Percentiles rank a stretch among this genome's conserved stretches.
Evolutionary conservation across 352 stramenopile species (phyloP).

Genomic region (Elongisporangium senticosum): DNA sequence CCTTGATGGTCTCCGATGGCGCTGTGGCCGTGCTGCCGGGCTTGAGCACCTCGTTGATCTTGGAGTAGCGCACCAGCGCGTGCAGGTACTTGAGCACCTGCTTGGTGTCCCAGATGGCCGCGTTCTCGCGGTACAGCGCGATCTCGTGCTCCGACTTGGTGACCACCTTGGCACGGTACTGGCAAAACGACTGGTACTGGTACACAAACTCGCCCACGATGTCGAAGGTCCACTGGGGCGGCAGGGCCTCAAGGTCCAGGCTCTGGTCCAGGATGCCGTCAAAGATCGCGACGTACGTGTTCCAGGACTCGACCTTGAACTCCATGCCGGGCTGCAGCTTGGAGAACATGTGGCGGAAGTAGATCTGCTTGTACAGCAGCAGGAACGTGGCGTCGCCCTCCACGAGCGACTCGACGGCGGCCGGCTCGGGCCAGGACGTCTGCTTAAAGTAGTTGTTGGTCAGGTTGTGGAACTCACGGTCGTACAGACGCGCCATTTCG

Average conservation of each 20-base stretch:
- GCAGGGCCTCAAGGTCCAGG: constrained; percentile 80
- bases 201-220: constrained; percentile 99
- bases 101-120: constrained; percentile 94
- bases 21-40: constrained; percentile 20
- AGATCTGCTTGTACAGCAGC: constrained; percentile 95
- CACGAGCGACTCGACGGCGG: constrained; percentile 78
- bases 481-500: constrained; percentile 84
- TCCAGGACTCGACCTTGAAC: constrained; percentile 88
- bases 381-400: constrained; percentile 90
- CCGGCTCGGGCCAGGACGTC: constrained; percentile 90
- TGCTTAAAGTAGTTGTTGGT: constrained; percentile 95
- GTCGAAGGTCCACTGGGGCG: constrained; percentile 97
- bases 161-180: constrained; percentile 89
- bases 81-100: constrained; percentile 96
- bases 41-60: constrained; percentile 88
- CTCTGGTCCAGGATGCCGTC: constrained; percentile 87
- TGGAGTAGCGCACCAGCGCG: constrained; percentile 88
- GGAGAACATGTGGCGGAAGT: constrained; percentile 95
- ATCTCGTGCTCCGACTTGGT: constrained; percentile 59
- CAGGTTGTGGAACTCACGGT: constrained; percentile 84
- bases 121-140: constrained; percentile 55
- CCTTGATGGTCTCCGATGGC: constrained; percentile 74
- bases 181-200: constrained; percentile 98
- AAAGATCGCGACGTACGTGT: constrained; percentile 95
- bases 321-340: constrained; percentile 84